A percentile compares a stretch with the other conserved stretches of the same genome.
Conservation (phyloP, 176 grass and related monocot genomes). For the Avena sativa region DNA sequence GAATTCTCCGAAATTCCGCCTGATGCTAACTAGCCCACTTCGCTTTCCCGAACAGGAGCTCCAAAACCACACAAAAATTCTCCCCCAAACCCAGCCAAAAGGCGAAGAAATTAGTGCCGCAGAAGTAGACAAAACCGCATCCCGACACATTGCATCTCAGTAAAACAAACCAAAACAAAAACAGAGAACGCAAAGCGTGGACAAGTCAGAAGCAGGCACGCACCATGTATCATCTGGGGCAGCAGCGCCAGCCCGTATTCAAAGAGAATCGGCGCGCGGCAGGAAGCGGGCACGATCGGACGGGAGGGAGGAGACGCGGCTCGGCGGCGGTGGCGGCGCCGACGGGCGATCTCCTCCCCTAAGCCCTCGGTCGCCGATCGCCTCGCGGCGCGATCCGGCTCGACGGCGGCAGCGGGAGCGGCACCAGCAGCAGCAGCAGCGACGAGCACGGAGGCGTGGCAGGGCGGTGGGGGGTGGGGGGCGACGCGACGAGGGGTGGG, state of each 20-base stretch:
- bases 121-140: slow-evolving; percentile 46
- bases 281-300: slow-evolving; percentile 33
- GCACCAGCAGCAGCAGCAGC: background rate
- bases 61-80: slow-evolving; percentile 47
- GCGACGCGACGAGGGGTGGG: slow-evolving; percentile 36
- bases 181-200: background rate
- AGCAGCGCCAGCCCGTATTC: slow-evolving; percentile 15
- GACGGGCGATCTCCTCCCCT: slow-evolving; percentile 66
- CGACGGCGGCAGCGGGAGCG: background rate
- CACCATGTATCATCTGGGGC: slow-evolving; percentile 70
- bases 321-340: slow-evolving; percentile 48
- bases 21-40: slow-evolving; percentile 32
- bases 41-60: slow-evolving; percentile 33
- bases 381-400: slow-evolving; percentile 48
- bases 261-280: slow-evolving; percentile 12
- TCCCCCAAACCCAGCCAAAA: slow-evolving; percentile 52
- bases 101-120: background rate
- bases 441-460: background rate
- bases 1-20: slow-evolving; percentile 2
- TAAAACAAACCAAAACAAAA: slow-evolving; percentile 1
- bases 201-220: slow-evolving; percentile 27
- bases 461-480: slow-evolving; percentile 29
- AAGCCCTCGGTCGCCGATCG: slow-evolving; percentile 38
- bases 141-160: slow-evolving; percentile 45
- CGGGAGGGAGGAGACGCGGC: slow-evolving; percentile 62